Evolutionary conservation across 2,329 filamentous ascomycete species (phyloP), one percentile per base, ranked within the genome.

Genomic region (Aspergillus novofumigatus): DNA sequence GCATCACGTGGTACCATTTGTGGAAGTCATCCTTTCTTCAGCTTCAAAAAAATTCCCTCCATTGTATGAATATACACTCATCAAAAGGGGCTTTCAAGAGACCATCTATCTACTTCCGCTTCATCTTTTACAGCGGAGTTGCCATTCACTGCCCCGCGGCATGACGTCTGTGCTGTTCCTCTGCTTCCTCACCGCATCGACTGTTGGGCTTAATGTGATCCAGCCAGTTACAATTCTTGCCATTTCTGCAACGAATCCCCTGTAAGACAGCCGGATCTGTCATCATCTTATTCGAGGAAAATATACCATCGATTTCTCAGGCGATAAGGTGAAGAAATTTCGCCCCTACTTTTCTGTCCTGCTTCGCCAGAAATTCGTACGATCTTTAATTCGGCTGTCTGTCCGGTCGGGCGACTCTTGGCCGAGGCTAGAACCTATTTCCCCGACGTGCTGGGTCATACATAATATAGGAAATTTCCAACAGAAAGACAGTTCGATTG

Each of bases 151-250:
- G 59, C 62, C 62, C 65, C 62, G 59, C 61, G 61, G 64, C 54
- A 64, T 66, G 61, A 64, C 63, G 60, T 62, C 60, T 61, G 58
- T 55, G 59, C 57, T 59, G 48, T 47, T 53, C 49, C 47, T 54
- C 47, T 47, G 17, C 57, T 58, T 61, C 59, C 57, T 67, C 65
- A 67, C 64, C 64, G 64, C 64, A 65, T 63, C 58, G 59, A 59
- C 56, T 52, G 50, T 59, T 60, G 52, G 59, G 53, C 53, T 60
- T 55, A 56, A 57, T 59, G 51, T 53, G 51, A 61, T 63, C 62
- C 62, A 64, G 56, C 57, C 63, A 58, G 57, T 55, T 11, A 57
- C 48, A 59, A 26, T 47, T 50, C 38, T 49, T 32, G 38, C 50
- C 21, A 35, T 53, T 44, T 44, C 48, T 53, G 38, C 53, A 28